Evolutionary conservation across 345 rosid genomes (phyloP).

Genomic region (Crucihimalaya himalaica): DNA sequence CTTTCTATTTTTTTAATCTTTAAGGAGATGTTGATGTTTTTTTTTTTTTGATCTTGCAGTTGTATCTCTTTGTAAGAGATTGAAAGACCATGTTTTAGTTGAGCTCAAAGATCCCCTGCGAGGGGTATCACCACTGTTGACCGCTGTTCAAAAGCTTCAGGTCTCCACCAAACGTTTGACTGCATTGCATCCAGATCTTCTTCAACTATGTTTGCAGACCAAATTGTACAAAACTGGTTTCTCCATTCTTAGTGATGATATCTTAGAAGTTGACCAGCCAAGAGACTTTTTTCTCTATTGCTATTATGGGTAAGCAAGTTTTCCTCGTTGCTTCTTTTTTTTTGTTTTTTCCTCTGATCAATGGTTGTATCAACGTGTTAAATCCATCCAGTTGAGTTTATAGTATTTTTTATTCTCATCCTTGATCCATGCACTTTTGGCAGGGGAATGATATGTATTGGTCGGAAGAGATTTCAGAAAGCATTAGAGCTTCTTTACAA

Average conservation of each 20-base stretch:
- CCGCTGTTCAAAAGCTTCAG: constrained; percentile 75
- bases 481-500: constrained; percentile 93
- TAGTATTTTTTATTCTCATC: not conserved
- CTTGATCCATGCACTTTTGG: constrained; percentile 21
- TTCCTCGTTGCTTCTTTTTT: constrained; percentile 23
- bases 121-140: constrained; percentile 73
- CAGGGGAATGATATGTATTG: constrained; percentile 98
- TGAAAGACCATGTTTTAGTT: constrained; percentile 78
- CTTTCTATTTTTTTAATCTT: not conserved
- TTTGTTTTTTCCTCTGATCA: not conserved
- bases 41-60: constrained; percentile 52
- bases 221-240: constrained; percentile 79
- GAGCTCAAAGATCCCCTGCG: constrained; percentile 63
- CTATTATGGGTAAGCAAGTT: constrained; percentile 76
- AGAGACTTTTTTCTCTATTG: constrained; percentile 88
- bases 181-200: constrained; percentile 84
- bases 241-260: constrained; percentile 79
- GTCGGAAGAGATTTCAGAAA: constrained; percentile 73
- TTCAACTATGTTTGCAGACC: constrained; percentile 77
- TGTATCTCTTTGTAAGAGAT: constrained; percentile 67
- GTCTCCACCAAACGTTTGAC: constrained; percentile 76
- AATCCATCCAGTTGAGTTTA: not conserved
- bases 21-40: constrained; percentile 10
- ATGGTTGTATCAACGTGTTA: not conserved
- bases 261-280: constrained; percentile 86